Percentiles rank a stretch among this genome's conserved stretches.
Conservation (phyloP, 495 filamentous ascomycete genomes). For the Xylaria venustula region DNA sequence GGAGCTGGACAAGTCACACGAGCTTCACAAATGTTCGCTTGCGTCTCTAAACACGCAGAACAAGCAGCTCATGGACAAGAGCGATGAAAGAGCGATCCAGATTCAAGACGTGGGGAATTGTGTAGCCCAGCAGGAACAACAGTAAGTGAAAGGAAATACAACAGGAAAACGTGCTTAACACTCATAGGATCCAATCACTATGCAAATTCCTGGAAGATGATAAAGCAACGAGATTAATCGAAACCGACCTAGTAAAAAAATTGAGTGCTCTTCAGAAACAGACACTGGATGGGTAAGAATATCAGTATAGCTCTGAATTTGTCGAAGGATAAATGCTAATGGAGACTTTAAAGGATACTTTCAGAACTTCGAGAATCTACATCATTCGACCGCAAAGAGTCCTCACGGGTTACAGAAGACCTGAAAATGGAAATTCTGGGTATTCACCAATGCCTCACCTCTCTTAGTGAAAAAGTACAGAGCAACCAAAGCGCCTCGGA, state of each 20-base stretch:
- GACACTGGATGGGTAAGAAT: conserved; percentile 16
- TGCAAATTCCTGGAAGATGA: conserved; percentile 12
- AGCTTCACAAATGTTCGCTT: conserved; percentile 26
- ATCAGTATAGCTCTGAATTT: background rate
- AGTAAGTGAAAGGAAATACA: conserved; percentile 8
- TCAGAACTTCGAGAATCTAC: conserved; percentile 2
- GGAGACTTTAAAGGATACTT: too few species aligned
- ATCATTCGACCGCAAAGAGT: conserved; percentile 2
- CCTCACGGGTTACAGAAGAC: background rate
- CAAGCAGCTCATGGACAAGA: conserved; percentile 29
- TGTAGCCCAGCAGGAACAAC: conserved; percentile 20
- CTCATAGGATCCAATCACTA: conserved; percentile 19
- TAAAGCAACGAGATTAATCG: conserved; percentile 7
- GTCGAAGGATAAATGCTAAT: too few species aligned
- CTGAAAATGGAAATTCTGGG: conserved; percentile 4
- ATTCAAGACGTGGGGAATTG: conserved; percentile 7
- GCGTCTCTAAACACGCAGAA: conserved; percentile 28
- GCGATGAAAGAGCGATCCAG: conserved; percentile 16
- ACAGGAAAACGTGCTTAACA: background rate
- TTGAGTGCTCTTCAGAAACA: conserved; percentile 17
- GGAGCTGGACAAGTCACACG: conserved; percentile 26
- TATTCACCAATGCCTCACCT: background rate
- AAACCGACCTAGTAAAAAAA: conserved; percentile 6
- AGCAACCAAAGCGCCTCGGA: conserved; percentile 3
- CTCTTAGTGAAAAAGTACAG: conserved; percentile 2